Evolutionary conservation across 2,329 filamentous ascomycete species (phyloP).

Genomic region (Zymoseptoria crescenta): DNA sequence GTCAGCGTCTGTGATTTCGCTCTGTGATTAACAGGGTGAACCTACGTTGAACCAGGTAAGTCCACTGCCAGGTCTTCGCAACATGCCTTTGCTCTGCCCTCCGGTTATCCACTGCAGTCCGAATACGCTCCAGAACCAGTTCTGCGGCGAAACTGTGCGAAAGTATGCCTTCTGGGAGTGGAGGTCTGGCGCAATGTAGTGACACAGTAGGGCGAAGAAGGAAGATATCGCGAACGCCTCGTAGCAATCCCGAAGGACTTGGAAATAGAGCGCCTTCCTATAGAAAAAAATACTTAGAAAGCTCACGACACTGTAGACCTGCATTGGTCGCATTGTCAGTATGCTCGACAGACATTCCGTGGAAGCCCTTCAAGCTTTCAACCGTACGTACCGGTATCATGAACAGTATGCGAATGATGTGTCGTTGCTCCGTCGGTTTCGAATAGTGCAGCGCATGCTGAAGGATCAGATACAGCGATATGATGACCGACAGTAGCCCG

Average conservation of each 20-base stretch:
- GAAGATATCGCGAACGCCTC: conserved; percentile 82
- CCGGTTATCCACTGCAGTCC: conserved; percentile 66
- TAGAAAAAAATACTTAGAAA: conserved; percentile 69
- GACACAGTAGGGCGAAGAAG: conserved; percentile 76
- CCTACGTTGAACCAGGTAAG: conserved; percentile 79
- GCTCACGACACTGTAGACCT: conserved; percentile 64
- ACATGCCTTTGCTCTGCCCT: conserved; percentile 55
- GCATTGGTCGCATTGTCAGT: not conserved
- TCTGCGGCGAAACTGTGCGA: conserved; percentile 56
- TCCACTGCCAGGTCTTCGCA: conserved; percentile 69
- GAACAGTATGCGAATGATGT: conserved; percentile 80
- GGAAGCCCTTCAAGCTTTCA: not conserved
- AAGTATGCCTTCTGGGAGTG: conserved; percentile 80
- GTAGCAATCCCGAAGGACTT: conserved; percentile 75
- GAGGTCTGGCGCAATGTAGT: conserved; percentile 69
- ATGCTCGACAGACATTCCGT: not conserved
- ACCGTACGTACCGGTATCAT: conserved; percentile 59
- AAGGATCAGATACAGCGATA: conserved; percentile 49
- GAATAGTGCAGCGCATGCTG: conserved; percentile 54
- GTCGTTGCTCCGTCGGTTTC: conserved; percentile 52
- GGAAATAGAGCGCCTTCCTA: conserved; percentile 70
- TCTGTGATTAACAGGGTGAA: not conserved
- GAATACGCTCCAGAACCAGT: conserved; percentile 67
- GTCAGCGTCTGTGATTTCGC: conserved; percentile 14
- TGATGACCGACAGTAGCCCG: conserved; percentile 42